Evolutionary conservation across 441 rosid genomes (phyloP), one percentile per base, ranked within the genome.

Genomic region (Biscutella laevigata): DNA sequence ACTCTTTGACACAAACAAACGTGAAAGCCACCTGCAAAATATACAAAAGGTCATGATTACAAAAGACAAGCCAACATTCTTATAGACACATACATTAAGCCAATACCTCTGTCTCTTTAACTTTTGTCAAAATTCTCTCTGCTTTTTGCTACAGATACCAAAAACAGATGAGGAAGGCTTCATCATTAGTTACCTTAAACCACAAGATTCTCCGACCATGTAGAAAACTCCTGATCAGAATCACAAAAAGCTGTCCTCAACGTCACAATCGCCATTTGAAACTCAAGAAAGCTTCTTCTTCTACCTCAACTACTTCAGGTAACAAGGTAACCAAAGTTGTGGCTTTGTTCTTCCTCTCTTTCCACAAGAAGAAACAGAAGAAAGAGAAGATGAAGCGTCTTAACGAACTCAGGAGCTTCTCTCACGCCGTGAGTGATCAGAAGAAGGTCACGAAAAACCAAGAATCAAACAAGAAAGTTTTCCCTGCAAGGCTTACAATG

Each of bases 361-460:
- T 66, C 61, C 66, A 66, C 11, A 66, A 66, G 52, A 66, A 66
- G 66, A 66, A 66, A 13, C 71, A 66, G 20, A 53, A 59, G 57
- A 66, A 66, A 59, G 71, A 66, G 35, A 66, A 66, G 57, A 66
- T 66, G 71, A 66, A 66, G 21, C 57, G 71, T 21, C 71, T 66
- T 3, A 59, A 59, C 28, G 71, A 66, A 39, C 71, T 66, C 25
- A 53, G 71, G 4, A 59, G 71, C 57, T 66, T 46, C 52, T 66
- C 71, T 0, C 61, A 59, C 46, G 61, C 66, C 5, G 71, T 46
- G 6, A 59, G 61, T 37, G 71, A 32, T 33, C 63, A 64, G 27
- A 53, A 53, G 51, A 66, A 66, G n/a, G 21, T 7, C 28, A 14
- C 46, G n/a, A n/a, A n/a, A 53, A 46, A 32, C 1, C 20, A 53